Evolutionary conservation across 352 stramenopile species (phyloP).

Genomic region (Phytophthora fragariae): DNA sequence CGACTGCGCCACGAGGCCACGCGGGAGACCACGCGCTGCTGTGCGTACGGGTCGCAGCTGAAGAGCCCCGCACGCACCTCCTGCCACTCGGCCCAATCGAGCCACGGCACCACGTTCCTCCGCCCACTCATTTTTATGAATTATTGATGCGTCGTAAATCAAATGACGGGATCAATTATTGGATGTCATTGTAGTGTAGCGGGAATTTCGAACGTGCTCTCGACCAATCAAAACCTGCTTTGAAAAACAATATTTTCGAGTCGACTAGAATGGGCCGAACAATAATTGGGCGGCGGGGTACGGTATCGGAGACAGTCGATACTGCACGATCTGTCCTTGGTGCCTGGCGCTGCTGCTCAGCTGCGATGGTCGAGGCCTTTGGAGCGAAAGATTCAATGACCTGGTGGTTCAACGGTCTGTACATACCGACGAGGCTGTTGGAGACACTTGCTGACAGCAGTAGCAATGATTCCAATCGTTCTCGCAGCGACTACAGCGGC

Average conservation of each 20-base stretch:
- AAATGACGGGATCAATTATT: too few species aligned
- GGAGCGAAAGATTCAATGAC: slow-evolving; percentile 1
- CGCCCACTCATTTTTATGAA: slow-evolving; percentile 53
- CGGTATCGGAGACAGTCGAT: not conserved
- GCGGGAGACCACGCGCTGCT: slow-evolving; percentile 64
- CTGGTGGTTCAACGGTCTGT: slow-evolving; percentile 51
- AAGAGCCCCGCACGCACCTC: slow-evolving; percentile 69
- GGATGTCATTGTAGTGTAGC: too few species aligned
- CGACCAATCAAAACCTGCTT: not conserved
- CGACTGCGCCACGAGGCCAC: slow-evolving; percentile 77
- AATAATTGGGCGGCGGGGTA: too few species aligned
- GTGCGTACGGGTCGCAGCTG: slow-evolving; percentile 43
- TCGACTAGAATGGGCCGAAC: not conserved
- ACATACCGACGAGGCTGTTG: slow-evolving; percentile 68
- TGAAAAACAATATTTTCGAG: slow-evolving; percentile 34
- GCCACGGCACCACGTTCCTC: slow-evolving; percentile 61
- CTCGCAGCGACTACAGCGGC: slow-evolving; percentile 74
- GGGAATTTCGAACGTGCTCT: not conserved
- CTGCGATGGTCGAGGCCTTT: not conserved
- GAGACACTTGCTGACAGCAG: slow-evolving; percentile 79
- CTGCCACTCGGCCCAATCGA: slow-evolving; percentile 84
- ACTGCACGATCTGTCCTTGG: not conserved
- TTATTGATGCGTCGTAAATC: too few species aligned
- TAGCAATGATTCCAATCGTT: slow-evolving; percentile 79
- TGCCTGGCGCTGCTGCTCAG: not conserved